Base-by-base conservation (phyloP, 768 basidiomycete species). In the Trametes punicea region DNA sequence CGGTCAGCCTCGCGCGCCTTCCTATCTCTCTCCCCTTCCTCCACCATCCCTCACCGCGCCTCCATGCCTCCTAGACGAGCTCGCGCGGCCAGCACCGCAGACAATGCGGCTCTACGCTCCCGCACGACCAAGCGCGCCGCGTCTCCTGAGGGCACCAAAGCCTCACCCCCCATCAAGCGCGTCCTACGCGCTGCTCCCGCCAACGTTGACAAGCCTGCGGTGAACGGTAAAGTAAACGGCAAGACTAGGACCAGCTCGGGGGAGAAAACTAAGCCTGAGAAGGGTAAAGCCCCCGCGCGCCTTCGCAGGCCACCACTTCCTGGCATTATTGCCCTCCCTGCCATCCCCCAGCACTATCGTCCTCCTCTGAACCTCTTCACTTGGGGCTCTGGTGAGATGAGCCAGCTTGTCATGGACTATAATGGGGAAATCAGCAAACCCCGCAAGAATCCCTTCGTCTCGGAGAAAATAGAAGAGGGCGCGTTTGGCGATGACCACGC, bases 381-480 rank as follows among this genome's bases (percentile, higher is more conserved):
- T 7, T 98, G 90, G 82, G 96, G 96, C 6, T 85, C 87, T 10
- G 94, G 93, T 25, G 94, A 96, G 71, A 93, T 93, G 74, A 95
- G 94, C 27, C 95, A 98, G 70, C 88, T 97, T 65, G 97, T 95
- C 29, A 82, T 96, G 76, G 82, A 85, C 60, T 67, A 74, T 46
- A 74, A 93, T 29, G 83, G 77, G 55, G 92, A 96, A 70, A 78
- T 88, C 53, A 72, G 78, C 50, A 87, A 85, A 61, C 94, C 94
- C 8, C 86, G 81, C 65, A 80, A 85, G 54, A 93, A 91, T 68
- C 59, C 70, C 0, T 91, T 88, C 86, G 79, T 90, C 21, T 86
- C 93, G 63, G 75, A 84, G 65, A 81, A 87, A 70, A 90, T 93
- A 13, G 74, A 80, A 55, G 76, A 85, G 39, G 90, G 84, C 9